phyloP scores from a whole-genome alignment of 352 stramenopile genomes.

The Phytopythium boreale region DNA sequence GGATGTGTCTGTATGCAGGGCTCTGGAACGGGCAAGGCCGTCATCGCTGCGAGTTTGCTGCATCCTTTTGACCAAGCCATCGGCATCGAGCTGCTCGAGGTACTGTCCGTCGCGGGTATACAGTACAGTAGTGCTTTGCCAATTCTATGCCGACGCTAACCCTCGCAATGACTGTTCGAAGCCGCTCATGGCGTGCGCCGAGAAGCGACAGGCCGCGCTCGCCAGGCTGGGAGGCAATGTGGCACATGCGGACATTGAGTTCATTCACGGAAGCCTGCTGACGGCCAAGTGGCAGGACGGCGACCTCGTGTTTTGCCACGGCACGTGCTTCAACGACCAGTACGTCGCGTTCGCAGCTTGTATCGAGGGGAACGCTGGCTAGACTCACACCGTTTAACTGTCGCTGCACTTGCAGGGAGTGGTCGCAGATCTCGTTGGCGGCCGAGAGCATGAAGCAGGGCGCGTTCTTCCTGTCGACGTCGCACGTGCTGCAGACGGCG shows the following conservation, averaged over 20 bases:
- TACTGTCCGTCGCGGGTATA: slow-evolving; percentile 9
- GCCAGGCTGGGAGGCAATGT: slow-evolving; percentile 33
- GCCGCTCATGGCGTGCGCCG: slow-evolving; percentile 70
- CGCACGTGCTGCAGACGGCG: slow-evolving; percentile 68
- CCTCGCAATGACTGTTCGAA: slow-evolving; percentile 10
- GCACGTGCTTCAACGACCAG: slow-evolving; percentile 82
- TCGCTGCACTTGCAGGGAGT: slow-evolving; percentile 40
- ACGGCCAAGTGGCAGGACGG: slow-evolving; percentile 67
- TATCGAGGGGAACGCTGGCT: not conserved
- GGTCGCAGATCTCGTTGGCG: slow-evolving; percentile 69
- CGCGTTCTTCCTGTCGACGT: slow-evolving; percentile 82
- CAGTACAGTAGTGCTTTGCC: not conserved
- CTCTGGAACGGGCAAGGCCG: slow-evolving; percentile 77
- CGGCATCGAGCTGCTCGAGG: slow-evolving; percentile 76
- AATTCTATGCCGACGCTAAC: not conserved
- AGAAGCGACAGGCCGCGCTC: slow-evolving; percentile 65
- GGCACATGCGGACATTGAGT: slow-evolving; percentile 68
- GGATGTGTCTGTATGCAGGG: slow-evolving; percentile 30
- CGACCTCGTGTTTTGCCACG: slow-evolving; percentile 82
- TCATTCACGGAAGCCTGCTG: slow-evolving; percentile 63
- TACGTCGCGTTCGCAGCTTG: slow-evolving; percentile 23
- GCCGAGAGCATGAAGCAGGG: slow-evolving; percentile 85
- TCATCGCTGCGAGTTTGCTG: slow-evolving; percentile 71
- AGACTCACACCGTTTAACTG: not conserved
- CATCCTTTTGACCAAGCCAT: slow-evolving; percentile 84